A percentile compares a stretch with the other conserved stretches of the same genome.
Evolutionary conservation across 305 asterid genomes (phyloP).

Genomic region (Fraxinus sp.): DNA sequence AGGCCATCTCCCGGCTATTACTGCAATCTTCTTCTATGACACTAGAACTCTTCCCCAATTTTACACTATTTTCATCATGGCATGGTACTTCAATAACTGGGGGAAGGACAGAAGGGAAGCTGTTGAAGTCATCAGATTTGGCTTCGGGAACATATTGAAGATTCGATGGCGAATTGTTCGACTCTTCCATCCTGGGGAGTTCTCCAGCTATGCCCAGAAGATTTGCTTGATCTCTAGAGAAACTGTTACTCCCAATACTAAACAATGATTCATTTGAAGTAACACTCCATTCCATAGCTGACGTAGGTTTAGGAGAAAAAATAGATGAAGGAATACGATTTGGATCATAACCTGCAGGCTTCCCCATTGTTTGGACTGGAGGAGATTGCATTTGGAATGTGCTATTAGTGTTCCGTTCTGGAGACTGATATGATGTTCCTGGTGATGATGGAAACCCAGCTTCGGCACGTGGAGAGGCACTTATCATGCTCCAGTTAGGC

Average conservation of each 20-base stretch:
- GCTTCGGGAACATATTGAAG: slow-evolving; percentile 27
- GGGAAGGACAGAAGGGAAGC: slow-evolving; percentile 41
- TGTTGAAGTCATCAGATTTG: slow-evolving; percentile 39
- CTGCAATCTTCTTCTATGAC: slow-evolving; percentile 25
- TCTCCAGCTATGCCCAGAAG: slow-evolving; percentile 48
- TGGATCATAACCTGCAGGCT: slow-evolving; percentile 63
- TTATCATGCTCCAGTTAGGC: slow-evolving; percentile 53
- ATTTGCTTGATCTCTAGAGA: slow-evolving; percentile 49
- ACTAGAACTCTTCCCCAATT: slow-evolving; percentile 28
- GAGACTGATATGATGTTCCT: slow-evolving; percentile 19
- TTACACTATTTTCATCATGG: slow-evolving; percentile 38
- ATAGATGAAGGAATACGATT: slow-evolving; percentile 71
- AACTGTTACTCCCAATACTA: slow-evolving; percentile 81
- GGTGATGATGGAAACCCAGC: slow-evolving; percentile 18
- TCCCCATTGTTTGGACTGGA: slow-evolving; percentile 48
- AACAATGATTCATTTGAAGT: slow-evolving; percentile 84
- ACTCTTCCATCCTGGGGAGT: slow-evolving; percentile 43
- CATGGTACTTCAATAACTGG: slow-evolving; percentile 54
- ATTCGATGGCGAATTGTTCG: slow-evolving; percentile 25
- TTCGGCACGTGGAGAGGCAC: slow-evolving; percentile 44
- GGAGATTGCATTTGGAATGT: slow-evolving; percentile 44
- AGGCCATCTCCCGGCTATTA: slow-evolving; percentile 20
- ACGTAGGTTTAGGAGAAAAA: slow-evolving; percentile 46
- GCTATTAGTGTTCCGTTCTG: slow-evolving; percentile 27
- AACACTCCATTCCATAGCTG: slow-evolving; percentile 69